Evolutionary conservation across 768 basidiomycete genomes (phyloP).

Genomic region (Floccularia luteovirens): DNA sequence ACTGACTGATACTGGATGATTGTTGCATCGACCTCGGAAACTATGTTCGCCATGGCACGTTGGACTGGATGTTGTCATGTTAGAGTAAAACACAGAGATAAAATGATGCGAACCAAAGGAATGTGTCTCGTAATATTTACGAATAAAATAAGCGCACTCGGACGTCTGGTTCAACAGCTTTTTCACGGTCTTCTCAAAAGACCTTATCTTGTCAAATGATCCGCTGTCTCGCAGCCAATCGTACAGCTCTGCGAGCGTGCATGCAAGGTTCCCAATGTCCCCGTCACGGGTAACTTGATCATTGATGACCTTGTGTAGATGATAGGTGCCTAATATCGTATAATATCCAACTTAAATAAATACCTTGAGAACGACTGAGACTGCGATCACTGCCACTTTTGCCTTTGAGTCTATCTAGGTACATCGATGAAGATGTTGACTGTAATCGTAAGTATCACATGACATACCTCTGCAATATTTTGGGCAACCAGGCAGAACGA

Average conservation of each 20-base stretch:
- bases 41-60: neutral
- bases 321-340: neutral
- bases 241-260: slow-evolving; percentile 2
- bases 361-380: neutral
- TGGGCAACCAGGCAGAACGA: too few species aligned
- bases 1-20: slow-evolving; percentile 2
- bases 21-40: slow-evolving; percentile 1
- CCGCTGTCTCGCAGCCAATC: slow-evolving; percentile 1
- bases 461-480: slow-evolving; percentile 1
- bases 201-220: slow-evolving; percentile 4
- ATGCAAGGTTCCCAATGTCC: slow-evolving; percentile 1
- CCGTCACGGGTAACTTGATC: slow-evolving; percentile 3
- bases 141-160: slow-evolving; percentile 6
- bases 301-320: neutral
- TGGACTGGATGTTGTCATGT: neutral
- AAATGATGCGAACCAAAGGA: slow-evolving; percentile 2
- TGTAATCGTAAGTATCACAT: neutral
- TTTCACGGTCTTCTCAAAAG: slow-evolving; percentile 3
- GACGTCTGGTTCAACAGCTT: slow-evolving; percentile 2
- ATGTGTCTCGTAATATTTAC: neutral
- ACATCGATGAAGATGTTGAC: neutral
- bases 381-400: neutral
- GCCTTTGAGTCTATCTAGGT: neutral
- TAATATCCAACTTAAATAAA: neutral
- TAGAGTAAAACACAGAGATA: neutral